Conservation (phyloP, 225 moss, liverwort and hornwort species). For the Antitrichia curtipendula region DNA sequence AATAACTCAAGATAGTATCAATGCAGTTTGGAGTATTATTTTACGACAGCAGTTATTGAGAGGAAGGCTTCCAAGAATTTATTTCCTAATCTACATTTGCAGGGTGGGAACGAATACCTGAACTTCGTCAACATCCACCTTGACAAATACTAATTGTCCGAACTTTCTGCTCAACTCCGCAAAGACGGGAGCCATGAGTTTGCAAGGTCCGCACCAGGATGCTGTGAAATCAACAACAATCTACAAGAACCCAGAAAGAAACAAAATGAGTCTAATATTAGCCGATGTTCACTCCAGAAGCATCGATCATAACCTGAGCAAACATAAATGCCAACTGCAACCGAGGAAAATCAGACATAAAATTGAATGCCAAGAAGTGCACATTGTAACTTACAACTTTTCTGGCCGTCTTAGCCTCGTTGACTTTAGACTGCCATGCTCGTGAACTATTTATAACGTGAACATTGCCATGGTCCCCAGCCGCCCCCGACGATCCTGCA, state of each 20-base stretch:
- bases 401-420: slow-evolving; percentile 31
- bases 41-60: neutral
- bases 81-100: neutral
- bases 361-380: neutral
- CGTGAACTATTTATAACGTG: slow-evolving; percentile 16
- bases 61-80: neutral
- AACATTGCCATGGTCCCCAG: slow-evolving; percentile 54
- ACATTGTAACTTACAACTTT: slow-evolving; percentile 52
- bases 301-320: neutral
- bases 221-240: slow-evolving; percentile 80
- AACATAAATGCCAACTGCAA: neutral
- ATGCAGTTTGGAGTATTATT: neutral
- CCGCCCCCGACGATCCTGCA: slow-evolving; percentile 24
- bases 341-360: neutral
- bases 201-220: slow-evolving; percentile 87
- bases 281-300: neutral
- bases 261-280: neutral
- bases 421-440: slow-evolving; percentile 57
- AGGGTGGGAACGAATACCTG: slow-evolving; percentile 26
- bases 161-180: slow-evolving; percentile 65
- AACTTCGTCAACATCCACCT: slow-evolving; percentile 88
- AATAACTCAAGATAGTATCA: neutral
- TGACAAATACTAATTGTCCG: slow-evolving; percentile 47
- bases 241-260: neutral
- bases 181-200: slow-evolving; percentile 66